Percentiles rank a stretch among this genome's conserved stretches.
Evolutionary conservation across 495 filamentous ascomycete genomes (phyloP).

Genomic region (Neurospora pannonica): DNA sequence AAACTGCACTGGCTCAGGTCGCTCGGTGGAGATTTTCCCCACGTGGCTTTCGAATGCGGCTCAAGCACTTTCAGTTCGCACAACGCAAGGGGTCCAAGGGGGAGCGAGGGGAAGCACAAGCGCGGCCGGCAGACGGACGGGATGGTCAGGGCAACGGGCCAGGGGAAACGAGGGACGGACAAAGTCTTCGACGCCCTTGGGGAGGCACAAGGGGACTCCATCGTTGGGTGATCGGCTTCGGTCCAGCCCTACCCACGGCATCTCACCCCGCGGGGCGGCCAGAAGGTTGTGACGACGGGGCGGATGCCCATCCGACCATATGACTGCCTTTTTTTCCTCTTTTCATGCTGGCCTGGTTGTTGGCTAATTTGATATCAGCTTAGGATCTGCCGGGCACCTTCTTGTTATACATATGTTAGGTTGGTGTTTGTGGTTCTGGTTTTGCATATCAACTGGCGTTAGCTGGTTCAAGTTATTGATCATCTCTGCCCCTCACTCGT

Average conservation of each 20-base stretch:
- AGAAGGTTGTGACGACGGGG: neutral
- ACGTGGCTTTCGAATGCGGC: slow-evolving; percentile 19
- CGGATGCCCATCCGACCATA: neutral
- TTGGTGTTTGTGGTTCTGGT: neutral
- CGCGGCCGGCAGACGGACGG: neutral
- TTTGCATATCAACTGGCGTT: neutral
- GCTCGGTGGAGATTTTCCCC: slow-evolving; percentile 16
- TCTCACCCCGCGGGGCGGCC: neutral
- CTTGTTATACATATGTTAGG: neutral
- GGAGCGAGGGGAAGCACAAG: neutral
- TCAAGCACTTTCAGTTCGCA: slow-evolving; percentile 6
- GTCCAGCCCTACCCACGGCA: neutral
- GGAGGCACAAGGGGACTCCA: neutral
- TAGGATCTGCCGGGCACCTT: neutral
- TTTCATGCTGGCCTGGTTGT: neutral
- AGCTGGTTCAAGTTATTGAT: neutral
- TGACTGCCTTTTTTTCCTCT: neutral
- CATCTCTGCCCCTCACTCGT: neutral
- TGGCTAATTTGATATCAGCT: neutral
- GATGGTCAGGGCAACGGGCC: neutral
- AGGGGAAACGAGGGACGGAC: neutral
- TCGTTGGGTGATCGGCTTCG: neutral
- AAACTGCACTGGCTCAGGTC: neutral
- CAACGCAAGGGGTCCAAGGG: neutral
- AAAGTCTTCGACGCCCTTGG: neutral